A percentile compares a stretch with the other conserved stretches of the same genome.
These are phyloP conservation scores for Blastobotrys apis DNA, from an alignment of 1,139 yeast species.

Conservation along the genomic window DNA sequence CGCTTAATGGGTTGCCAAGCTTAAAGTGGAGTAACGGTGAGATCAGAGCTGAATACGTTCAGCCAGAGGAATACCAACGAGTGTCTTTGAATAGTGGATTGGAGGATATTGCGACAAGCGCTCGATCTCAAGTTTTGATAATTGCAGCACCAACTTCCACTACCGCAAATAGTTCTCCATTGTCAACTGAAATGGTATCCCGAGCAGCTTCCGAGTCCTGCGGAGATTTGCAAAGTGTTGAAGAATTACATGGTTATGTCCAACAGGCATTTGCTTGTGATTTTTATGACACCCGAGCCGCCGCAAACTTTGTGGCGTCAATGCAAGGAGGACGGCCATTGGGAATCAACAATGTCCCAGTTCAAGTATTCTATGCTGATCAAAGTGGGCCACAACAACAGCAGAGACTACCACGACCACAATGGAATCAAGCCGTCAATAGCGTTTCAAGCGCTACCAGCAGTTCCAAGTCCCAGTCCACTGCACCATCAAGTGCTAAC, in stretches of 20 bases:
- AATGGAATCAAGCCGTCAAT: background rate
- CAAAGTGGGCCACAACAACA: background rate
- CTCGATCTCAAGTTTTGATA: slow-evolving; percentile 14
- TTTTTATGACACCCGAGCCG: slow-evolving; percentile 37
- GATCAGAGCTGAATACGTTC: slow-evolving; percentile 14
- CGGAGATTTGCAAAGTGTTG: slow-evolving; percentile 16
- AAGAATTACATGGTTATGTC: slow-evolving; percentile 21
- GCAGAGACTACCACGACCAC: background rate
- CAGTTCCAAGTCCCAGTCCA: background rate
- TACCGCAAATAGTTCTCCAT: slow-evolving; percentile 3
- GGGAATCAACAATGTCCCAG: slow-evolving; percentile 16
- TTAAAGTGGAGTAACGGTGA: slow-evolving; percentile 2
- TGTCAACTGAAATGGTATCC: background rate
- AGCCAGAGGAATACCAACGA: slow-evolving; percentile 19
- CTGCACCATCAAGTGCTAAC: background rate
- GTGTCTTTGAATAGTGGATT: slow-evolving; percentile 17
- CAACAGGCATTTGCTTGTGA: slow-evolving; percentile 34
- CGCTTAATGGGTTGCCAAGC: slow-evolving; percentile 19
- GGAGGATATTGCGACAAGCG: slow-evolving; percentile 12
- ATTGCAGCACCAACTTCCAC: no score
- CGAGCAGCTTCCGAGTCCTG: slow-evolving; percentile 9
- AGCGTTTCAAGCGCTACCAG: background rate
- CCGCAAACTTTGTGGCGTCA: slow-evolving; percentile 22
- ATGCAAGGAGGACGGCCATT: no score
- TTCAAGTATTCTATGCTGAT: slow-evolving; percentile 17